Conservation (phyloP, 2,329 filamentous ascomycete species). For the Gliomastix tumulicola region DNA sequence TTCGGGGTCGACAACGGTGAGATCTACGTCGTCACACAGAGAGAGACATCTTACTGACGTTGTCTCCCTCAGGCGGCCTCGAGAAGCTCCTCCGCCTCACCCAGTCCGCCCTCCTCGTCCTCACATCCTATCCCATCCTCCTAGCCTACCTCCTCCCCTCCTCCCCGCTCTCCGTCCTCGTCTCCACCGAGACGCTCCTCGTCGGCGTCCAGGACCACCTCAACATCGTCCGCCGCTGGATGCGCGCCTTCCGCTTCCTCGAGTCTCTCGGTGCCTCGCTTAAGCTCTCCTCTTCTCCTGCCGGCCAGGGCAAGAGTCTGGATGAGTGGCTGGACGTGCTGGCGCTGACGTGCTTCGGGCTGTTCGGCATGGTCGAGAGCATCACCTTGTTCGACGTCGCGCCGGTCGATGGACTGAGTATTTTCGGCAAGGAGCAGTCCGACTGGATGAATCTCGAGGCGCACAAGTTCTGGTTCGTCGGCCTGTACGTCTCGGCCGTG, state of each 20-base stretch:
- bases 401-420: slow-evolving; percentile 32
- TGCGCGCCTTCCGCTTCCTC: slow-evolving; percentile 64
- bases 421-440: slow-evolving; percentile 45
- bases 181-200: slow-evolving; percentile 23
- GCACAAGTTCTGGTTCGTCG: slow-evolving; percentile 65
- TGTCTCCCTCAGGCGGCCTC: slow-evolving; percentile 46
- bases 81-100: slow-evolving; percentile 54
- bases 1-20: slow-evolving; percentile 41
- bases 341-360: slow-evolving; percentile 52
- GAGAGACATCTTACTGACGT: slow-evolving; percentile 6
- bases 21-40: slow-evolving; percentile 5
- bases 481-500: slow-evolving; percentile 44
- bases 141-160: slow-evolving; percentile 22
- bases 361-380: slow-evolving; percentile 63
- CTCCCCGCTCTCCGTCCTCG: slow-evolving; percentile 11
- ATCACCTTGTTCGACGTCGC: slow-evolving; percentile 51
- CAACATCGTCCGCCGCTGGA: slow-evolving; percentile 49
- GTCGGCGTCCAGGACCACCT: slow-evolving; percentile 29
- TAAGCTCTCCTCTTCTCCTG: slow-evolving; percentile 26
- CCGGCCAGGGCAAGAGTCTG: slow-evolving; percentile 13
- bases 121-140: slow-evolving; percentile 35
- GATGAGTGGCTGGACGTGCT: slow-evolving; percentile 45
- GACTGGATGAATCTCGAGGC: slow-evolving; percentile 47
- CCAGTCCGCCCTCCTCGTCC: slow-evolving; percentile 42
- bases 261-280: slow-evolving; percentile 47